Evolutionary conservation across 192 early-diverging fungal genomes (phyloP), one percentile per base, ranked within the genome.

Genomic region (Coemansia erecta): DNA sequence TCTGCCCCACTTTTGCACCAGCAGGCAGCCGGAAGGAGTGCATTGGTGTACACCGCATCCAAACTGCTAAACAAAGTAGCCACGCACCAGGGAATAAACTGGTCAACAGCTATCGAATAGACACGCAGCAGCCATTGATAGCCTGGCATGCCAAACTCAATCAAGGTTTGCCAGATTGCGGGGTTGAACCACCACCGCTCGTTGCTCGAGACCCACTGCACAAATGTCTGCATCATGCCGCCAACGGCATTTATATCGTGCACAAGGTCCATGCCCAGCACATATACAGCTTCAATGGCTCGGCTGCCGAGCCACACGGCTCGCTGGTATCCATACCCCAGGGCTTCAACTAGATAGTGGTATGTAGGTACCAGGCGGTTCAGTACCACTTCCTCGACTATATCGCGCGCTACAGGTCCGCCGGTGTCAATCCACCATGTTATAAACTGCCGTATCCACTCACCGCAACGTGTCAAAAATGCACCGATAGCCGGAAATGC

Each of bases 141-240:
- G 18, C n/a, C 43, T 19, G 14, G 21, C 19, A 23, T 17, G 22
- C 9, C n/a, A 28, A 13, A 58, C 18, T 10, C 56, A 56, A 14
- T 11, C 35, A 39, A 15, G 11, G 11, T 22, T 4, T 8, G 23
- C n/a, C 28, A 11, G 12, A 48, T 19, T 15, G 18, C 26, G 1
- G 56, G 64, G 24, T 67, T 47, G 19, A 62, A 54, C 65, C 71
- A 73, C 71, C 65, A 68, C 33, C 71, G 64, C 56, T 47, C 50
- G 21, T 24, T 28, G 52, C 47, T 48, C 14, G 17, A 37, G 28
- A 60, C 12, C 64, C 64, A 73, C 14, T 21, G 41, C 1, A 28
- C 48, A 14, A 28, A 52, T 35, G 24, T 8, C 1, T 8, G 53
- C 3, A 44, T 10, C 65, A 65, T 63, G 18, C 7, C 13, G 18